phyloP scores from a whole-genome alignment of 306 rosid species.

The Neltuma alba region DNA sequence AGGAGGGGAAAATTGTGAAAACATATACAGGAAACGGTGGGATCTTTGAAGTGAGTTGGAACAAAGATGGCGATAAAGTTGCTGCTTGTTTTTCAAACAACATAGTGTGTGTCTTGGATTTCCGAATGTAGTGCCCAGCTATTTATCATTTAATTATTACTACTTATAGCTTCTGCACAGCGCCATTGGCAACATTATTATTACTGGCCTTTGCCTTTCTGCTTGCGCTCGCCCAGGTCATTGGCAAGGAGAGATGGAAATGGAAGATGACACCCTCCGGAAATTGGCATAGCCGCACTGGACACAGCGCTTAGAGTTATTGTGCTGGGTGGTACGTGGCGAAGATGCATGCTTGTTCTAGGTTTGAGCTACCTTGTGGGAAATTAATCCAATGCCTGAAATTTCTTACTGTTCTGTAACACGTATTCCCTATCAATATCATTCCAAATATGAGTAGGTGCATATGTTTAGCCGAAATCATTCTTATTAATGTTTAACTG shows the following conservation, averaged over 20 bases:
- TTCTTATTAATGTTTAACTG: not conserved
- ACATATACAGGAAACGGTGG: conserved; percentile 90
- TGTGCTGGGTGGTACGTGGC: not conserved
- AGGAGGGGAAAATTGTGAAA: conserved; percentile 86
- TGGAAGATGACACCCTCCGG: not conserved
- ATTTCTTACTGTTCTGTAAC: not conserved
- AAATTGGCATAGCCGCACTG: not conserved
- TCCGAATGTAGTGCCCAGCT: conserved; percentile 49
- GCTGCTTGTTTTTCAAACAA: conserved; percentile 95
- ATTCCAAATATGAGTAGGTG: not conserved
- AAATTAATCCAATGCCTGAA: not conserved
- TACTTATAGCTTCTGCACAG: conserved; percentile 8
- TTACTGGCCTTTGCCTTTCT: not conserved
- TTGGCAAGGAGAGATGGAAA: not conserved
- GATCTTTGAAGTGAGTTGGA: conserved; percentile 96
- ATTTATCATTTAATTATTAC: not conserved
- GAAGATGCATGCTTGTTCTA: not conserved
- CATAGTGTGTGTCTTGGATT: conserved; percentile 73
- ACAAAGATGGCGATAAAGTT: conserved; percentile 84
- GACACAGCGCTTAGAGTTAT: not conserved
- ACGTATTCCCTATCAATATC: not conserved
- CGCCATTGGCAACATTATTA: not conserved
- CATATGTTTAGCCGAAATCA: not conserved
- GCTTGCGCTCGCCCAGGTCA: not conserved
- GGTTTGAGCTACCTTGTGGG: not conserved